Evolutionary conservation across 176 grass and related monocot genomes (phyloP), one percentile per base, ranked within the genome.

Genomic region (Carex pumila): DNA sequence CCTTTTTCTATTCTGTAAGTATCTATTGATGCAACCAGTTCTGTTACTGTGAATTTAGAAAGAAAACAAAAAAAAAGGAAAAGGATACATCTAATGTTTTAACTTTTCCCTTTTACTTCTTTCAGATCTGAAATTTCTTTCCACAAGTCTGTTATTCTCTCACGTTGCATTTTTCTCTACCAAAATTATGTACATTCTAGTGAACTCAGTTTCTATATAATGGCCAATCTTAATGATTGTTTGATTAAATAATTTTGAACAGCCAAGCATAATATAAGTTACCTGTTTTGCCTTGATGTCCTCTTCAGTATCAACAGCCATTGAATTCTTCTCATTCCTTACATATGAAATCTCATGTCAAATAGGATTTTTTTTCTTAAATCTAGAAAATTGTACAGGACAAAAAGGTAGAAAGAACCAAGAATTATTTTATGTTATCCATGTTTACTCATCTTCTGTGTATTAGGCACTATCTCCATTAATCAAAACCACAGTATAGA

Each of bases 241-340:
- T 45, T 59, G 30, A 13, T 36, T 10, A 65, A 65, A 12, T 25
- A 6, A 56, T 0, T 30, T 53, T 31, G 18, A 55, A 79, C 47
- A 57, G 6, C 10, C n/a, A 57, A 29, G 39, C 18, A 84, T 29
- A 65, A 83, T 41, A 65, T 53, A 63, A 62, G 47, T 52, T 92
- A 92, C 93, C 92, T 98, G 85, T 65, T 95, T 95, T 71, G 63
- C 61, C 70, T 95, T 95, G 22, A 79, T 87, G 79, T 95, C 93
- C 18, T 73, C 87, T 31, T 92, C 91, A 61, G 80, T 86, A 10
- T 90, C 91, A 37, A 88, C 79, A 87, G 47, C 66, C 79, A 89
- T 88, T 64, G 87, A 86, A 85, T 66, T 89, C 86, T 67, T 91
- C 81, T 93, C 89, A 7, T 81, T 81, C 89, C 94, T 88, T 30